Base-by-base conservation (phyloP, 2,329 filamentous ascomycete genomes). In the Neophaeococcomyces aloes region DNA sequence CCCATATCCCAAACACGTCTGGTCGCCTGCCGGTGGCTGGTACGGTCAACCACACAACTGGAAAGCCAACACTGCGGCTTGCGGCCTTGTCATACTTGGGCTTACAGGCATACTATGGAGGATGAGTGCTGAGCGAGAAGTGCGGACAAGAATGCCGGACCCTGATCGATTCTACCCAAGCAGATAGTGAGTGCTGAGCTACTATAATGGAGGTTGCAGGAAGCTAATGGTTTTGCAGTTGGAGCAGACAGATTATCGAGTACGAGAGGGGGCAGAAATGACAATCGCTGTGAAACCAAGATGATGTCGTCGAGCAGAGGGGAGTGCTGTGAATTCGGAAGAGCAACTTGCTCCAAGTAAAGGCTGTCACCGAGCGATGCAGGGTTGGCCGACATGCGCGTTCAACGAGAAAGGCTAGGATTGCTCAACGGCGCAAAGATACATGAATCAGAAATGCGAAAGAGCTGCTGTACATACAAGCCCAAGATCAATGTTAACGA, bases 11-110 rank as follows among this genome's bases (percentile, higher is more conserved):
- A 95, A 94, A 75, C 89, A 98, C 75, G 86, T 98, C 75, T 98
- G 91, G 91, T 96, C 91, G 61, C 91, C 91, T 50, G 75, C 89
- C 53, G 91, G 91, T 75, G 91, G 91, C 68, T 98, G 91, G 91
- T 98, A 98, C 68, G 71, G 82, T 43, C 89, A 94, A 65, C 91
- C 91, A 42, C 73, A 76, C 55, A 98, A 98, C 75, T 98, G 91
- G 91, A 91, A 83, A 65, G 69, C 71, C 59, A 98, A 98, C 72
- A 98, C 91, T 4, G 74, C 81, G 44, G 72, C 91, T 54, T 79
- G 87, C 61, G 76, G 76, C 48, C 74, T 70, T 37, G 75, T 82
- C 44, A 70, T 91, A 40, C 53, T 81, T 53, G 80, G 83, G 51
- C 73, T 93, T 53, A 72, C 75, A 46, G 80, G 74, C 38, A 65